A percentile compares a stretch with the other conserved stretches of the same genome.
phyloP scores from a whole-genome alignment of 345 rosid species.

The Raphanus raphanistrum region DNA sequence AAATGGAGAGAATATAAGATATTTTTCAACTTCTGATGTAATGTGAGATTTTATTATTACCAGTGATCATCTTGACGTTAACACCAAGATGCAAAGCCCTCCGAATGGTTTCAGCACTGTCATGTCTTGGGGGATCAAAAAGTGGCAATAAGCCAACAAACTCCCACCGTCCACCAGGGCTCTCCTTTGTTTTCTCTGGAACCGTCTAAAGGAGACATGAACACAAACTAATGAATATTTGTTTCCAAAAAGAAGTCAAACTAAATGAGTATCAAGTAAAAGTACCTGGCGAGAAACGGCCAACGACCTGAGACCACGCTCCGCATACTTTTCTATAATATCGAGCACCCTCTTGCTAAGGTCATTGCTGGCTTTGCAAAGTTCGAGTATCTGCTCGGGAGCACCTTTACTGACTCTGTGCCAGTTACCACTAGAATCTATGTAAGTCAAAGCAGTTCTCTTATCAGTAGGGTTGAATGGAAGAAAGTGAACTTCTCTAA shows the following conservation, averaged over 20 bases:
- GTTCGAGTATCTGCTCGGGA: conserved; percentile 81
- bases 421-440: conserved; percentile 70
- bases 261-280: background rate
- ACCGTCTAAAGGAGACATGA: conserved; percentile 27
- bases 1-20: no score
- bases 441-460: conserved; percentile 84
- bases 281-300: conserved; percentile 86
- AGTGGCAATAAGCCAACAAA: conserved; percentile 86
- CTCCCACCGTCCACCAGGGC: conserved; percentile 87
- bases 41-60: conserved; percentile 33
- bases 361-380: conserved; percentile 80
- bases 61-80: conserved; percentile 98
- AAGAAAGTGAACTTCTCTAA: conserved; percentile 74
- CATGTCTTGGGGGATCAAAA: conserved; percentile 98
- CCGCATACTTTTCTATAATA: conserved; percentile 88
- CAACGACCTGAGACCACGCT: conserved; percentile 93
- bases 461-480: conserved; percentile 86
- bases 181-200: conserved; percentile 81
- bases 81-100: conserved; percentile 95
- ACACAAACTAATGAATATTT: background rate
- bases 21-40: background rate
- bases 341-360: conserved; percentile 73
- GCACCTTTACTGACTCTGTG: conserved; percentile 88
- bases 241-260: background rate
- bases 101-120: conserved; percentile 96